Base-by-base conservation (phyloP, 495 filamentous ascomycete genomes). In the Neurospora sp. region DNA sequence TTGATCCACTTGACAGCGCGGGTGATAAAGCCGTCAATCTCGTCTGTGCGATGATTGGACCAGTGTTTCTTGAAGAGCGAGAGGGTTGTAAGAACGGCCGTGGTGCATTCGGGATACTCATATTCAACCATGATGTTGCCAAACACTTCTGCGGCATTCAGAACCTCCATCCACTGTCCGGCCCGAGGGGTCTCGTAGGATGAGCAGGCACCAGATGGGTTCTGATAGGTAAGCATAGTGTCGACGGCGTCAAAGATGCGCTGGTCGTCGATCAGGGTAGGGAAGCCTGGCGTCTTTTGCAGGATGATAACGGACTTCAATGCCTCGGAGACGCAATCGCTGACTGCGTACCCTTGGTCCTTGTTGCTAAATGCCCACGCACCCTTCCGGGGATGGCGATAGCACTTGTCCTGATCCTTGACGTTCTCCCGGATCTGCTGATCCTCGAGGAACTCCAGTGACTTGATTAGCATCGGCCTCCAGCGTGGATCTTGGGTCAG, bases 81-180 rank as follows among this genome's bases (percentile, higher is more conserved):
- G 1, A 99, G 85, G 1, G 91, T 93, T 3, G 94, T 97, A n/a
- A 98, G 92, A 6, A 93, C 92, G 3, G 96, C 94, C 3, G 96
- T 98, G 2, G 96, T 98, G 81, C 96, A 99, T 79, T 99, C 96
- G 1, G 95, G 94, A 75, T 98, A 97, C 77, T 97, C 94, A 80
- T 98, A 99, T 74, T 97, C 93, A 44, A 98, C 91, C 96, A 99
- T 98, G 80, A 99, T 98, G 14, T 90, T 88, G 18, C 94, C 96
- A 78, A 99, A 99, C 0, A 99, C 95, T 78, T 98, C 96, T 18
- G 96, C 96, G 3, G 94, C 95, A 78, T 99, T 99, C 5, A 99
- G 85, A 76, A 88, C 85, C 77, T 99, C 96, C 42, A 98, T 77
- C 80, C 88, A 88, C 69, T 91, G 83, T 2, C 92, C 91, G 2